Evolutionary conservation across 768 basidiomycete species (phyloP).

Genomic region (Stropharia rugosoannulata): DNA sequence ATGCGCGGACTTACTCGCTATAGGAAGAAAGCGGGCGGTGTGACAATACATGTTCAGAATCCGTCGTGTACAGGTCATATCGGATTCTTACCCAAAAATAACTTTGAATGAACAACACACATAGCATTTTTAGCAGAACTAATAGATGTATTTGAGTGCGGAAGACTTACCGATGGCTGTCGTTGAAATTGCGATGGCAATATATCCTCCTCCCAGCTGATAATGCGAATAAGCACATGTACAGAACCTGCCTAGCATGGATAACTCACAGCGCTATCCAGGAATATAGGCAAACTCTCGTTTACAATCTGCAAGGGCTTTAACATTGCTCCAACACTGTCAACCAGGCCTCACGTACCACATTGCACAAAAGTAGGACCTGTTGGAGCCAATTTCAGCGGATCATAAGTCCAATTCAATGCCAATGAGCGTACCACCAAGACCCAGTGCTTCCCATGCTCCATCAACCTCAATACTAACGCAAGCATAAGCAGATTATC

Average conservation of each 20-base stretch:
- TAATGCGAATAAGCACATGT: neutral
- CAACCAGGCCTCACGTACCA: slow-evolving; percentile 47
- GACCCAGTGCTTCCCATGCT: slow-evolving; percentile 86
- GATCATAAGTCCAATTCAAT: neutral
- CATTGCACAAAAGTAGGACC: slow-evolving; percentile 88
- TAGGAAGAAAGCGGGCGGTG: neutral
- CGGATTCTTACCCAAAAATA: slow-evolving; percentile 69
- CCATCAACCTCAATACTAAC: slow-evolving; percentile 54
- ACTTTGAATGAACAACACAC: slow-evolving; percentile 37
- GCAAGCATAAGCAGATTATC: neutral
- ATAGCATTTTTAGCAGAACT: neutral
- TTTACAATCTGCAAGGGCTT: slow-evolving; percentile 59
- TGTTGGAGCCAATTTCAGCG: slow-evolving; percentile 20
- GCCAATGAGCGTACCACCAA: slow-evolving; percentile 60
- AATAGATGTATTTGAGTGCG: neutral
- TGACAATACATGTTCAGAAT: neutral
- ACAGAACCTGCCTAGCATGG: neutral
- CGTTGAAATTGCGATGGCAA: slow-evolving; percentile 75
- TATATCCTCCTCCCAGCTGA: slow-evolving; percentile 60
- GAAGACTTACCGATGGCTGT: slow-evolving; percentile 56
- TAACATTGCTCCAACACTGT: neutral
- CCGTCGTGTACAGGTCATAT: neutral
- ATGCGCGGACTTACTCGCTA: slow-evolving; percentile 62
- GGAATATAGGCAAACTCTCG: slow-evolving; percentile 80
- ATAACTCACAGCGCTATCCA: slow-evolving; percentile 67